Percentiles rank a stretch among this genome's conserved stretches.
phyloP scores from a whole-genome alignment of 441 rosid species.

The Corymbia calophylla region DNA sequence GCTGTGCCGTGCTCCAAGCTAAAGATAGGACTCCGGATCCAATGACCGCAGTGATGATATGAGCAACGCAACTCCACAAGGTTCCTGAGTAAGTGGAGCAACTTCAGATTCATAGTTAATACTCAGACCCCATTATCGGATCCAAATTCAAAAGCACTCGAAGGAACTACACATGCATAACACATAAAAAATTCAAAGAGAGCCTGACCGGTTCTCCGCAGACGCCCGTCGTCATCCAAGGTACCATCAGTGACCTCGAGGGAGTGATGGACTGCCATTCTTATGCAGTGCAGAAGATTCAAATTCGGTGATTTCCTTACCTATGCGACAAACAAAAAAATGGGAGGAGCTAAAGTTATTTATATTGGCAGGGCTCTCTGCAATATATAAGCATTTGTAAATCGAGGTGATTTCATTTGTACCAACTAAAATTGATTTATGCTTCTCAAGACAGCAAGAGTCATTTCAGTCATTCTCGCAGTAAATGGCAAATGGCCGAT shows the following conservation, averaged over 20 bases:
- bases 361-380: background rate
- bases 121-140: background rate
- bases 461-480: background rate
- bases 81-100: background rate
- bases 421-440: background rate
- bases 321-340: background rate
- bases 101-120: background rate
- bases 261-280: background rate
- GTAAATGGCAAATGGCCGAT: background rate
- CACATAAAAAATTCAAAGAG: background rate
- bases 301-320: background rate
- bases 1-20: slow-evolving; percentile 4
- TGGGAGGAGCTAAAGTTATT: background rate
- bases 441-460: background rate
- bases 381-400: background rate
- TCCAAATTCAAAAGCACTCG: background rate
- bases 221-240: background rate
- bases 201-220: background rate
- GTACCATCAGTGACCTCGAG: background rate
- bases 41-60: slow-evolving; percentile 5
- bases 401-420: background rate
- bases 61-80: slow-evolving; percentile 2
- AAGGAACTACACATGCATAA: background rate
- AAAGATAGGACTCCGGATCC: slow-evolving; percentile 9
- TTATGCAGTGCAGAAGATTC: background rate